Evolutionary conservation across 108 stramenopile species (phyloP).

Genomic region (Nitzschia palea): DNA sequence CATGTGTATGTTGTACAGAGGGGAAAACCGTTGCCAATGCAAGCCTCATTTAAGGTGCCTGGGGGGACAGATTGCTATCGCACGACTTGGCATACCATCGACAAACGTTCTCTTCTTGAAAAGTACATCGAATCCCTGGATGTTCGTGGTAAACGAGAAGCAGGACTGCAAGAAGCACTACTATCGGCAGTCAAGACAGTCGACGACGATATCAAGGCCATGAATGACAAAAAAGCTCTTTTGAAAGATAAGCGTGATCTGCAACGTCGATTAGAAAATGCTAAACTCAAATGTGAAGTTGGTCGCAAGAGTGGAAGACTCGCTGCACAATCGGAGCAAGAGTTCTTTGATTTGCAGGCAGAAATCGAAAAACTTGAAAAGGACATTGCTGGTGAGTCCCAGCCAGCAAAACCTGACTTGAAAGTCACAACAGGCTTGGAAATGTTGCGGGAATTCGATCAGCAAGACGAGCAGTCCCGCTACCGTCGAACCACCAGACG

Average conservation of each 20-base stretch:
- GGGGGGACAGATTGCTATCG: constrained; percentile 38
- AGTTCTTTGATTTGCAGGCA: constrained; percentile 45
- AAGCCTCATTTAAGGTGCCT: constrained; percentile 39
- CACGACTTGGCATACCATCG: constrained; percentile 73
- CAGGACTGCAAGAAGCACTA: constrained; percentile 49
- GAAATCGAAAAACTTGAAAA: constrained; percentile 43
- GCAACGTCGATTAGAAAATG: constrained; percentile 60
- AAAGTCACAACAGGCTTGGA: constrained; percentile 60
- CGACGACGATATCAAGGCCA: constrained; percentile 67
- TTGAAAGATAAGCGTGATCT: constrained; percentile 57
- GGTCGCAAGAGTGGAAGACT: constrained; percentile 74
- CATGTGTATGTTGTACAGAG: constrained; percentile 56
- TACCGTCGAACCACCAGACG: constrained; percentile 19
- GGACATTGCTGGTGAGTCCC: constrained; percentile 8
- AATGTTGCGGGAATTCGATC: constrained; percentile 48
- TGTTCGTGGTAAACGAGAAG: constrained; percentile 73
- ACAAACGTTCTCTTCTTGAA: constrained; percentile 68
- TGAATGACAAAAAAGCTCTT: constrained; percentile 34
- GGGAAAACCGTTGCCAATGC: constrained; percentile 39
- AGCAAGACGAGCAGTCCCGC: constrained; percentile 25
- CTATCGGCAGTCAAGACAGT: constrained; percentile 47
- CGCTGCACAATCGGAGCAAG: constrained; percentile 59
- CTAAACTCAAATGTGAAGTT: constrained; percentile 30
- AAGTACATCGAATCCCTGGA: constrained; percentile 63
- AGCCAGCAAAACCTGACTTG: constrained; percentile 43